Conservation (phyloP, 2,329 filamentous ascomycete genomes). For the Dryadomyces quercus-mongolicae region DNA sequence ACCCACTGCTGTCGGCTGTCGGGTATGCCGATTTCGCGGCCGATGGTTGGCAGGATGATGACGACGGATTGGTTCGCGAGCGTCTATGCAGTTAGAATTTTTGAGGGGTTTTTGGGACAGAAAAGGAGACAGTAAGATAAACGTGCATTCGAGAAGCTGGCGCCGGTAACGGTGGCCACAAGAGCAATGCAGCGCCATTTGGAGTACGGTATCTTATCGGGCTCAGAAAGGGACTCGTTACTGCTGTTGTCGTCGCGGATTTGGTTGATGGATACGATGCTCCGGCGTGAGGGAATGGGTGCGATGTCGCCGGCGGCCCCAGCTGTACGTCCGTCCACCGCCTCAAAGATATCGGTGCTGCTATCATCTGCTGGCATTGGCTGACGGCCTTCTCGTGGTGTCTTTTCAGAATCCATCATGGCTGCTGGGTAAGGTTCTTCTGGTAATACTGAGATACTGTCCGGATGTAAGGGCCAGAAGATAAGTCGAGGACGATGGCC, state of each 20-base stretch:
- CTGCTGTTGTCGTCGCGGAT: not conserved
- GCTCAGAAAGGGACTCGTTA: not conserved
- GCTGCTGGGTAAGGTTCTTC: too few species aligned
- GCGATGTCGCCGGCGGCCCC: too few species aligned
- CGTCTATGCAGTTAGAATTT: slow-evolving; percentile 4
- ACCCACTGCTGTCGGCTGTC: slow-evolving; percentile 52
- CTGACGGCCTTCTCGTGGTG: not conserved
- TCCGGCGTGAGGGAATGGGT: too few species aligned
- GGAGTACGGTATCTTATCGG: slow-evolving; percentile 20
- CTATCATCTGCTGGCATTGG: too few species aligned
- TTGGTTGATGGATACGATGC: too few species aligned
- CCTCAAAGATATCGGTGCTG: too few species aligned
- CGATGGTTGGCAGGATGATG: slow-evolving; percentile 52
- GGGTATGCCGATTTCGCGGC: slow-evolving; percentile 41
- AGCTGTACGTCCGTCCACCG: too few species aligned
- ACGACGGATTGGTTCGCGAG: slow-evolving; percentile 46
- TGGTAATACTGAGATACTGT: not conserved
- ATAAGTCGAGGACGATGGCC: not conserved
- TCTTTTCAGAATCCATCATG: not conserved
- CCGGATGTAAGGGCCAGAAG: too few species aligned
- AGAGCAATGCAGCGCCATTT: slow-evolving; percentile 41
- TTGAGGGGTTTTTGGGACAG: too few species aligned
- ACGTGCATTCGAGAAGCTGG: slow-evolving; percentile 40
- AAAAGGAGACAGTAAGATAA: not conserved
- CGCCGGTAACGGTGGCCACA: slow-evolving; percentile 41